These are phyloP conservation scores for Metschnikowia lachancei DNA, from an alignment of 805 yeast genomes.

Conservation along the genomic window DNA sequence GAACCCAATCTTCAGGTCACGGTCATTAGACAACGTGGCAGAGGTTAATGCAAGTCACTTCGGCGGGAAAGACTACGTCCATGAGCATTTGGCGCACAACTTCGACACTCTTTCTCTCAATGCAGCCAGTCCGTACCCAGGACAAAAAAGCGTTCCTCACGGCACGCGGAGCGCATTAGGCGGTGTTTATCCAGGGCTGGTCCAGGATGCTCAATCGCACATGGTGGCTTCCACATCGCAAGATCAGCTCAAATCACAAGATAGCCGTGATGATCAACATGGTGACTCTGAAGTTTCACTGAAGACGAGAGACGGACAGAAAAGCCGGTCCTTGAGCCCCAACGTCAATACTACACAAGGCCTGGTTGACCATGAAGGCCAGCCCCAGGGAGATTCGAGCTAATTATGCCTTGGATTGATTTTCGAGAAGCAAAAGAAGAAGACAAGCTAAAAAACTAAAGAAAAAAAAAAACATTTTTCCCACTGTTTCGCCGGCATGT, in stretches of 20 bases:
- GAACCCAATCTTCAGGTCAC: slow-evolving; percentile 1
- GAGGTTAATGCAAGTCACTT: background rate
- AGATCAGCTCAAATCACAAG: background rate
- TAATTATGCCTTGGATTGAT: background rate
- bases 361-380: background rate
- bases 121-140: slow-evolving; percentile 1
- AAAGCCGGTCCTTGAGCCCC: background rate
- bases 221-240: background rate
- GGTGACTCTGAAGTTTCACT: background rate
- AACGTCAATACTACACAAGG: background rate
- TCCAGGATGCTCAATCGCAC: background rate
- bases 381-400: background rate
- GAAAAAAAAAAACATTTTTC: background rate
- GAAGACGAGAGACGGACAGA: background rate
- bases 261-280: background rate
- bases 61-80: background rate
- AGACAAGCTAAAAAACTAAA: background rate
- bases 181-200: background rate
- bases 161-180: slow-evolving; percentile 1
- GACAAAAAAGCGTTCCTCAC: background rate
- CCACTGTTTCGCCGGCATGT: no score
- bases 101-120: slow-evolving; percentile 8
- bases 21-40: slow-evolving; percentile 8
- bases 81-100: slow-evolving; percentile 6
- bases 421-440: no score